These are phyloP conservation scores for Hansenula sp. DNA, from an alignment of 1,139 yeast genomes.

Conservation along the genomic window DNA sequence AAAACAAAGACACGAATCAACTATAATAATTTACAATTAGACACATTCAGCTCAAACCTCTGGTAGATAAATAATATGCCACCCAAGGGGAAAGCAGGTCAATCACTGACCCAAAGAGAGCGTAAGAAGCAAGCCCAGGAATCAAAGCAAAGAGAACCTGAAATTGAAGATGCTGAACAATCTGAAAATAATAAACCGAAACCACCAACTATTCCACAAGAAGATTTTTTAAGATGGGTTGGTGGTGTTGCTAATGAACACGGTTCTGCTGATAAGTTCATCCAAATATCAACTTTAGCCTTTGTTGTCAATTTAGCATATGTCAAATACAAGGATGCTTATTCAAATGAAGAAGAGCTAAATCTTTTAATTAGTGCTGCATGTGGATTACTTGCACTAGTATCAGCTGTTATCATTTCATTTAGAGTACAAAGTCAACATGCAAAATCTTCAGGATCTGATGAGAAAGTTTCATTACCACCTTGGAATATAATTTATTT, in stretches of 20 bases:
- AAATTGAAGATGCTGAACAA: constrained; percentile 3
- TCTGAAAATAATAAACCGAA: neutral
- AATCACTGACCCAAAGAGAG: constrained; percentile 17
- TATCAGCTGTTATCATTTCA: constrained; percentile 15
- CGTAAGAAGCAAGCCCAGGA: constrained; percentile 13
- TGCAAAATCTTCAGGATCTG: neutral
- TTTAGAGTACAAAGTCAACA: constrained; percentile 8
- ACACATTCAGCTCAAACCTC: too few species aligned
- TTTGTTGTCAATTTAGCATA: constrained; percentile 12
- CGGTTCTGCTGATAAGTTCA: constrained; percentile 12
- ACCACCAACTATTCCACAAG: constrained; percentile 15
- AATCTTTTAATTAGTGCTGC: constrained; percentile 15
- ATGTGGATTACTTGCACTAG: constrained; percentile 17
- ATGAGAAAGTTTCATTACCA: constrained; percentile 7
- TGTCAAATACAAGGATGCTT: constrained; percentile 5
- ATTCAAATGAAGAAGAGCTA: constrained; percentile 6
- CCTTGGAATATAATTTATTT: constrained; percentile 21
- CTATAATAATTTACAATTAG: too few species aligned
- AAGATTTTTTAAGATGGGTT: constrained; percentile 14
- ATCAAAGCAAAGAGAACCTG: neutral
- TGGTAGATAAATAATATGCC: too few species aligned
- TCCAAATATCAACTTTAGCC: constrained; percentile 14
- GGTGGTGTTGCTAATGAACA: constrained; percentile 9
- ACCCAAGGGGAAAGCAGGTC: neutral
- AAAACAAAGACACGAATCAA: too few species aligned